These are phyloP conservation scores for Elsinoe ampelina DNA, from an alignment of 2,329 filamentous ascomycete genomes.

Conservation along the genomic window DNA sequence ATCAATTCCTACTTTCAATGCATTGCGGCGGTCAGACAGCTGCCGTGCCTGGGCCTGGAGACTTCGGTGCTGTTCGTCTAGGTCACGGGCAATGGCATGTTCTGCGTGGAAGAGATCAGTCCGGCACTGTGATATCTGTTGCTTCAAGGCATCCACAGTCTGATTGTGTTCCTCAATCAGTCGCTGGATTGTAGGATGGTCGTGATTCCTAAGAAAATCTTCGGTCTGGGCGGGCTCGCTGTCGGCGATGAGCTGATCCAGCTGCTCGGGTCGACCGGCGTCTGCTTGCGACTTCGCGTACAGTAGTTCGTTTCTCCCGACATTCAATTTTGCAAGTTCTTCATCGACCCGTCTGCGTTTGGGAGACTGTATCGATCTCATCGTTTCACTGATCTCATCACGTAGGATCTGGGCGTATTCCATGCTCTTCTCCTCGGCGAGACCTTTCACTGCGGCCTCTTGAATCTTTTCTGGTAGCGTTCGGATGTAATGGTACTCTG, in stretches of 20 bases:
- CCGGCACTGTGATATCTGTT: background rate
- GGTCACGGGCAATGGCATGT: background rate
- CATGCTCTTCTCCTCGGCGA: slow-evolving; percentile 5
- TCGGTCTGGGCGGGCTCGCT: slow-evolving; percentile 1
- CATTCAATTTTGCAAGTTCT: background rate
- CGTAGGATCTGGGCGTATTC: background rate
- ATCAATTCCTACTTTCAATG: background rate
- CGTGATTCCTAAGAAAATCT: background rate
- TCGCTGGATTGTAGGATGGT: background rate
- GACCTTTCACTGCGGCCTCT: background rate
- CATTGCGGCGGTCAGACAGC: background rate
- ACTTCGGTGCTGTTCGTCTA: background rate
- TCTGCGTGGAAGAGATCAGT: background rate
- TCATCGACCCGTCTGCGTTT: background rate
- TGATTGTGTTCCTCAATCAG: background rate
- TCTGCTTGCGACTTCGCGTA: background rate
- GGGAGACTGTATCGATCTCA: background rate
- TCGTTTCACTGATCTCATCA: background rate
- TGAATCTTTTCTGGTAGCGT: background rate
- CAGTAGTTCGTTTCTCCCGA: background rate
- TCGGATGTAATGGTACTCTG: slow-evolving; percentile 3
- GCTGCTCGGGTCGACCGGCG: background rate
- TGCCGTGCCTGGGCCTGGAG: background rate
- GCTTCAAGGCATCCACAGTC: background rate
- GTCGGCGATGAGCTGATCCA: background rate